phyloP scores from a whole-genome alignment of 2,329 filamentous ascomycete species.

The Microcera coccophila region DNA sequence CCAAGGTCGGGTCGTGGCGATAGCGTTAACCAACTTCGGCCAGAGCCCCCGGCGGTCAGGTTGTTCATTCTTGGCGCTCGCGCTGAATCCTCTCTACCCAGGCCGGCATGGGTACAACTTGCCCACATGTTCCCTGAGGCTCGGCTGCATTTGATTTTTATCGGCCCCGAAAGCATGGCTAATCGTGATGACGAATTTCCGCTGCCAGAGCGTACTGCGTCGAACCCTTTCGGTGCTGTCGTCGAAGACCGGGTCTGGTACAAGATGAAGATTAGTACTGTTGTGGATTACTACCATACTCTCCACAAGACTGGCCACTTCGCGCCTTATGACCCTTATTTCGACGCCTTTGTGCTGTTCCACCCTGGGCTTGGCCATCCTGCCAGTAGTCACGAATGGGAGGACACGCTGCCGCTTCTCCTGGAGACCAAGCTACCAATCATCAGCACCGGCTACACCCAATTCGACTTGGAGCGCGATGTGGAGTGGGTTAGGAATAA shows the following conservation, averaged over 20 bases:
- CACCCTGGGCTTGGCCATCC: constrained; percentile 95
- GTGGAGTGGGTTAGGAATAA: constrained; percentile 85
- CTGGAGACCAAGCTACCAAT: constrained; percentile 95
- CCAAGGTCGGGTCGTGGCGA: constrained; percentile 71
- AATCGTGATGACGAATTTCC: constrained; percentile 93
- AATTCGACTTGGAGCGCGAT: constrained; percentile 90
- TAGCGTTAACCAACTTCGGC: constrained; percentile 72
- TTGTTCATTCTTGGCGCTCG: constrained; percentile 92
- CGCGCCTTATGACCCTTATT: constrained; percentile 94
- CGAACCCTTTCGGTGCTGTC: constrained; percentile 90
- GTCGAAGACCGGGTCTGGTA: constrained; percentile 86
- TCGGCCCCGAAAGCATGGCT: constrained; percentile 92
- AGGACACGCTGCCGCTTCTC: constrained; percentile 80
- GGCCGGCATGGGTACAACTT: constrained; percentile 90
- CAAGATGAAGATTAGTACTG: constrained; percentile 94
- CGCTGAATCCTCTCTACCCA: constrained; percentile 93
- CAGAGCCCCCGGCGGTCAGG: constrained; percentile 81
- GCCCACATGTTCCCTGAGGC: constrained; percentile 91
- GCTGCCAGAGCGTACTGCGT: constrained; percentile 75
- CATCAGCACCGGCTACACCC: constrained; percentile 92
- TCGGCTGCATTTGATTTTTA: constrained; percentile 88
- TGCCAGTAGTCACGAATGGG: constrained; percentile 90
- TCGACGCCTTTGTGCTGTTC: constrained; percentile 96
- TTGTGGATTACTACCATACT: constrained; percentile 97
- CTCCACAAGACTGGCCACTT: constrained; percentile 89